Evolutionary conservation across 2,329 filamentous ascomycete species (phyloP), one percentile per base, ranked within the genome.

Genomic region (Cadophora malorum): DNA sequence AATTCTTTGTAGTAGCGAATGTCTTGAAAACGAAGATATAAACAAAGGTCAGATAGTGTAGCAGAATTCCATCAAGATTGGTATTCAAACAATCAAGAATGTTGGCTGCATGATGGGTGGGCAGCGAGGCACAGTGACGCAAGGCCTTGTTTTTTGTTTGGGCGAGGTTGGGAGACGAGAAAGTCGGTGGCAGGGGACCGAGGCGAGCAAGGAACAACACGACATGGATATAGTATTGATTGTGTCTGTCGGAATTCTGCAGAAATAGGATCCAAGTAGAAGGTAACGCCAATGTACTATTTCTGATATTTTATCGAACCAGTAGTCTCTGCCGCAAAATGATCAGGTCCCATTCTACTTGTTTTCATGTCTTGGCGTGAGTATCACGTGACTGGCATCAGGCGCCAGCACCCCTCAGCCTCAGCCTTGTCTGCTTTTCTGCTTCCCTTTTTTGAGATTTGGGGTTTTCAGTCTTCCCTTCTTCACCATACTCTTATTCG

Each of bases 151-250:
- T 52, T 28, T 28, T 7, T 31, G 31, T 53, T 53, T 31, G 50
- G 25, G 33, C 53, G 53, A 56, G 53, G 53, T 38, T 56, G 53
- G 53, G 53, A 35, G 53, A 56, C 53, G 28, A 56, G 33, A 38
- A 56, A 35, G 10, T 14, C 21, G 33, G 53, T 23, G 53, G 53
- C 53, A 56, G 53, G 53, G 31, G n/a, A 55, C 23, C 23, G 25
- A 55, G 25, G 14, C 19, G 52, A 56, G 53, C 19, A 38, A 14
- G 41, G 41, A 45, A 45, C 53, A 56, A 56, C 53, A 56, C 53
- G 7, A 35, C 52, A 55, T 35, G 3, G 41, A 28, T 28, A 28
- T 28, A 3, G 28, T 28, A 28, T 28, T 28, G n/a, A 28, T 28
- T 28, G 5, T 5, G 5, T 28, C 28, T 28, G 35, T 38, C 35